Percentiles rank a stretch among this genome's conserved stretches.
Evolutionary conservation across 805 yeast genomes (phyloP).

Genomic region (Nakazawaea molendinolei): DNA sequence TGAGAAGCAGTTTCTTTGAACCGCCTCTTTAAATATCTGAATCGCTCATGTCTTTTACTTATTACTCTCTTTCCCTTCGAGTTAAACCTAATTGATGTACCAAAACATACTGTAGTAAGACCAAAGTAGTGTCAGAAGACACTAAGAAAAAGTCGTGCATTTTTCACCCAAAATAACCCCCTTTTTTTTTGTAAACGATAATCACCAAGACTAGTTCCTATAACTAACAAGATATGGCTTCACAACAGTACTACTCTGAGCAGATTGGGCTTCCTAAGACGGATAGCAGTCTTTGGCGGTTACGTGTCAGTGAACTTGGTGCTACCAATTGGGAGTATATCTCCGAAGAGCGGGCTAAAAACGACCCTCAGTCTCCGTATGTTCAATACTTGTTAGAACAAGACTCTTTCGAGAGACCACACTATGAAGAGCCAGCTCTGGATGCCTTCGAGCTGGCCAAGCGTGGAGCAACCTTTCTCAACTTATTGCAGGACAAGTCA

Average conservation of each 20-base stretch:
- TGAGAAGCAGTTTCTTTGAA: constrained; percentile 16
- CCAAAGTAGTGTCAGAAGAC: too few relatives aligned
- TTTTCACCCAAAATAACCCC: background rate
- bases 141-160: background rate
- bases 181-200: constrained; percentile 3
- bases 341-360: constrained; percentile 27
- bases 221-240: background rate
- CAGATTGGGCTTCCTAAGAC: constrained; percentile 57
- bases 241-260: constrained; percentile 53
- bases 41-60: too few relatives aligned
- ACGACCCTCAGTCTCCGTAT: constrained; percentile 45
- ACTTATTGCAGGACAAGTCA: constrained; percentile 66
- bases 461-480: constrained; percentile 69
- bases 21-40: background rate
- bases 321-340: constrained; percentile 76
- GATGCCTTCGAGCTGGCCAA: constrained; percentile 56
- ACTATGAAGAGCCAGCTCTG: constrained; percentile 22
- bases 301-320: constrained; percentile 65
- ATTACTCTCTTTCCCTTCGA: too few relatives aligned
- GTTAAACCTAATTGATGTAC: too few relatives aligned
- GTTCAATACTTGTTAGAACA: constrained; percentile 51
- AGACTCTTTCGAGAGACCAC: constrained; percentile 22
- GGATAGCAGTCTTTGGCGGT: constrained; percentile 70
- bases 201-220: too few relatives aligned
- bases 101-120: too few relatives aligned